Evolutionary conservation across 1,284 basidiomycete species (phyloP).

Genomic region (Stygiomarasmius scandens): DNA sequence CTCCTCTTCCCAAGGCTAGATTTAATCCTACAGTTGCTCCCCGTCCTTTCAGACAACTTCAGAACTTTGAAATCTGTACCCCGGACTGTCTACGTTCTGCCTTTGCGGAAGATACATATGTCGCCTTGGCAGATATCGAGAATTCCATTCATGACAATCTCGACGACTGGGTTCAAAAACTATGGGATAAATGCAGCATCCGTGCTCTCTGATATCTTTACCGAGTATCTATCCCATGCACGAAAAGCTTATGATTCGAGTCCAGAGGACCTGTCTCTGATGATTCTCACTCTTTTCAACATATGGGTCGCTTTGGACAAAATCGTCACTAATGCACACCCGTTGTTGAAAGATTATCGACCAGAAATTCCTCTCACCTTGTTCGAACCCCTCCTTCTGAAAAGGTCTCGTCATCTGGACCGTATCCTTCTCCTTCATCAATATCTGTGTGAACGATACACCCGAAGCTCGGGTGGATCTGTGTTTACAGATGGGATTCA

Average conservation of each 20-base stretch:
- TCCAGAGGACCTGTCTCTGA: constrained; percentile 44
- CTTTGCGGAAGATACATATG: constrained; percentile 16
- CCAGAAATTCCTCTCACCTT: constrained; percentile 43
- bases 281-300: constrained; percentile 29
- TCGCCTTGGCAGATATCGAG: constrained; percentile 40
- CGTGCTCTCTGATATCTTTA: background rate
- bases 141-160: constrained; percentile 28
- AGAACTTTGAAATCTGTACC: constrained; percentile 10
- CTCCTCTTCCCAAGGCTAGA: background rate
- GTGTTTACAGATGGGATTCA: constrained; percentile 21
- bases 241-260: constrained; percentile 20
- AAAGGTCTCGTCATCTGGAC: constrained; percentile 32
- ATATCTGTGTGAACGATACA: too few relatives aligned
- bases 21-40: constrained; percentile 17
- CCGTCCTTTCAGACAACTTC: constrained; percentile 5
- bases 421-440: constrained; percentile 29
- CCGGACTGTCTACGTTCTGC: background rate
- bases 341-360: constrained; percentile 43
- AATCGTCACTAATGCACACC: constrained; percentile 31
- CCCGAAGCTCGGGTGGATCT: too few relatives aligned
- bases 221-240: background rate
- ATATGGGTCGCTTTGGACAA: constrained; percentile 36
- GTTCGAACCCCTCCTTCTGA: constrained; percentile 42
- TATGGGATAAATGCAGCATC: background rate
- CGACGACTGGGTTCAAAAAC: constrained; percentile 30